Evolutionary conservation across 371 early-diverging fungal species (phyloP), one percentile per base, ranked within the genome.

Genomic region (Rhizoclosmatium hyalinum): DNA sequence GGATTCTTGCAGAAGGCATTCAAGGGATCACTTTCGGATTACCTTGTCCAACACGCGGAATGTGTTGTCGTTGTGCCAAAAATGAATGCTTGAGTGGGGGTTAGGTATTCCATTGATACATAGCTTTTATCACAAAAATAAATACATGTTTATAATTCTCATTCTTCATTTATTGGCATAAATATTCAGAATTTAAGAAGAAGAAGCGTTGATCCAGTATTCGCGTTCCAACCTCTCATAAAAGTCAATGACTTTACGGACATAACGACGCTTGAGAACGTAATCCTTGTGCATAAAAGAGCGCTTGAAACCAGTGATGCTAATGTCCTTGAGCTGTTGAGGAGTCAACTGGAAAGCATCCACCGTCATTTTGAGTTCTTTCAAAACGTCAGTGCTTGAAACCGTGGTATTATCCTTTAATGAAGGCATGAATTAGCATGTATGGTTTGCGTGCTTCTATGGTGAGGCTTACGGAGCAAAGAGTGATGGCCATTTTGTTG

Each of bases 1-100:
- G 65, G 68, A 8, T 42, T 65, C 32, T 12, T 50, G 6, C 58
- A 12, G 60, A 73, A 78, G 3, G 55, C 77, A 10, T 69, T 81
- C 60, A 14, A 74, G 21, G 85, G 85, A 41, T 72, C 73, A 46
- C 79, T 81, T 14, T 72, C 73, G 17, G 82, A 85, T 72, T 75
- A 85, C 72, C 62, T 79, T 12, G 75, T 81, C 41, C 83, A 85
- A 65, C 65, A 81, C 71, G 61, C 46, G 43, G 19, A 76, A 10
- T 78, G 77, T 61, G 74, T 80, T 12, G 83, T 84, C 10, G 56
- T 77, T 68, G 77, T 77, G 6, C 68, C 73, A 0, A 71, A 72
- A 65, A 63, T 60, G 68, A 42, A 65, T 12, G 0, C 17, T 19
- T 54, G 55, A 54, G 1, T 54, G 1, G 32, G 32, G 0, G 32